Evolutionary conservation across 495 filamentous ascomycete genomes (phyloP), one percentile per base, ranked within the genome.

Genomic region (Extremus antarcticus): DNA sequence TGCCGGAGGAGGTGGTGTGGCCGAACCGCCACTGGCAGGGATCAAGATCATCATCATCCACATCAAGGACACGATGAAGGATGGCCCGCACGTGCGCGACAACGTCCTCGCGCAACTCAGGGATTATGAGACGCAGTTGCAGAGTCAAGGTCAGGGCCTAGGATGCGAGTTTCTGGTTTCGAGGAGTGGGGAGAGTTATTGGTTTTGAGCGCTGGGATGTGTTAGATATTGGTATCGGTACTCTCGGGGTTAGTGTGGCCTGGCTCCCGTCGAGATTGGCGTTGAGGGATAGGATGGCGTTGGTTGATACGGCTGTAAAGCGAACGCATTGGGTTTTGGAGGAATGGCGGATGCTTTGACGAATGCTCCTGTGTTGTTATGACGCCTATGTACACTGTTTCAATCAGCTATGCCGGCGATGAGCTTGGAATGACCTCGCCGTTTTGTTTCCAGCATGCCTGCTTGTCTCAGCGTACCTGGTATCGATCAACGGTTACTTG

Each of bases 91-190:
- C 43, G 77, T 83, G 0, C 73, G 75, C 0, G 79, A 85, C 21
- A 76, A 60, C 2, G 92, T 97, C 11, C 60, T 91, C n/a, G 55
- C 65, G 52, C 76, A 94, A 60, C 68, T 96, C 47, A 56, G 67
- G 50, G 73, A 74, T 41, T 77, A 84, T 58, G 86, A 87, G 53
- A 64, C 70, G 47, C 70, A 74, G 49, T 75, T 76, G 41, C 51
- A 35, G 40, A 58, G 60, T 21, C 51, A 64, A 29, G 69, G 66
- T 0, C 61, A 52, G 3, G 73, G 74, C 52, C 57, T 95, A 59
- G 94, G 92, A 0, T 91, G 88, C 60, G 77, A 83, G 54, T 95
- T 94, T 71, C 70, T 82, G 8, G 73, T 95, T 43, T 79, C 82
- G 3, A 68, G 71, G 59, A 68, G 72, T 46, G 84, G 86, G 21